phyloP scores from a whole-genome alignment of 225 moss, liverwort and hornwort species.

The Neckera pumila region DNA sequence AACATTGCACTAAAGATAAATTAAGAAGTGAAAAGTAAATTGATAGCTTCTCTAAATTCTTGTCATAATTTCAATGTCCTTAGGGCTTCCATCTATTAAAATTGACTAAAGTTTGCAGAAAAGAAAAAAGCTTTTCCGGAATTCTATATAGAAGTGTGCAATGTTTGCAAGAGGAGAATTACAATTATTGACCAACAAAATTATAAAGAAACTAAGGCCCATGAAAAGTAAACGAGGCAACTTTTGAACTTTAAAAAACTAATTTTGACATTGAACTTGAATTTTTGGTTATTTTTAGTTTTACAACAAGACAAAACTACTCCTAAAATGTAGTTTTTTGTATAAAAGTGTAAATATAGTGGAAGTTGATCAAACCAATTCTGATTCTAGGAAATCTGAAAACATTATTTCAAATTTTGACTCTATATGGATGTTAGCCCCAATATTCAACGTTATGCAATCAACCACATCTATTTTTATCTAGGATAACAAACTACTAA shows the following conservation, averaged over 20 bases:
- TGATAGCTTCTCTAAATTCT: neutral
- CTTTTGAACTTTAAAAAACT: rapidly evolving
- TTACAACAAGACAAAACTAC: neutral
- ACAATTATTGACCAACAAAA: no score
- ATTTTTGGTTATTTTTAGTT: neutral
- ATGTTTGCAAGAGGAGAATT: rapidly evolving
- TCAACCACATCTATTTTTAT: neutral
- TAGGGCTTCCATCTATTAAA: rapidly evolving
- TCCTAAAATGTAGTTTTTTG: neutral
- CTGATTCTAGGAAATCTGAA: rapidly evolving
- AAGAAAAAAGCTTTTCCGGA: rapidly evolving
- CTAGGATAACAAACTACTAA: neutral
- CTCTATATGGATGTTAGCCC: rapidly evolving
- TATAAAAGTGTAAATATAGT: neutral
- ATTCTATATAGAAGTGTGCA: rapidly evolving
- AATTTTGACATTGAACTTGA: neutral
- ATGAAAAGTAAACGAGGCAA: rapidly evolving
- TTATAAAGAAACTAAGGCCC: rapidly evolving
- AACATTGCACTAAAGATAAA: neutral
- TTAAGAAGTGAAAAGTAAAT: neutral
- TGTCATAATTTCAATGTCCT: neutral
- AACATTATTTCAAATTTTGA: rapidly evolving
- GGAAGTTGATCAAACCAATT: rapidly evolving
- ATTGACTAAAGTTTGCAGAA: neutral
- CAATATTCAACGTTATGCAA: neutral